These are phyloP conservation scores for Torulaspora maleeae DNA, from an alignment of 805 yeast species.

Conservation along the genomic window DNA sequence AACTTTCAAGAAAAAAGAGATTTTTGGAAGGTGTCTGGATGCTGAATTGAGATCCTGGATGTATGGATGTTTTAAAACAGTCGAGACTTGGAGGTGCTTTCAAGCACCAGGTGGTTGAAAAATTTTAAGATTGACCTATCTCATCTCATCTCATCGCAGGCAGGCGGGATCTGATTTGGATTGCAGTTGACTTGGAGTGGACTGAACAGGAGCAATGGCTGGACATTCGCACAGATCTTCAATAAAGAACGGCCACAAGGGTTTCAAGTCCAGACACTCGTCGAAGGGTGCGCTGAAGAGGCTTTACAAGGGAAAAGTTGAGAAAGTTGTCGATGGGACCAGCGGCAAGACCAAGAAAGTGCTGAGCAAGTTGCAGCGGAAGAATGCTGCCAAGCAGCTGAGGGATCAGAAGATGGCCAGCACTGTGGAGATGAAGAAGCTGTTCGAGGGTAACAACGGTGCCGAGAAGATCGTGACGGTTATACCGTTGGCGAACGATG, in stretches of 20 bases:
- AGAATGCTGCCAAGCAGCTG: conserved; percentile 71
- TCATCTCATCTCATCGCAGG: conserved; percentile 1
- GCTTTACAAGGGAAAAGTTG: conserved; percentile 80
- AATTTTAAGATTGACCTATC: conserved; percentile 16
- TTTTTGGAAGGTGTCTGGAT: neutral
- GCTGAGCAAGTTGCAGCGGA: conserved; percentile 58
- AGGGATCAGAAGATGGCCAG: conserved; percentile 65
- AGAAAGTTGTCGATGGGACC: conserved; percentile 49
- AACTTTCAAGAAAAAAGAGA: no score
- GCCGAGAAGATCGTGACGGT: conserved; percentile 82
- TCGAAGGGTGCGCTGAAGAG: conserved; percentile 84
- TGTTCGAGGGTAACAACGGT: conserved; percentile 76
- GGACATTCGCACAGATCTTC: conserved; percentile 84
- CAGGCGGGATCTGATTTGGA: no score
- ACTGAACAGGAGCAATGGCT: conserved; percentile 43
- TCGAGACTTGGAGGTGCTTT: neutral
- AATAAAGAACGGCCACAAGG: conserved; percentile 76
- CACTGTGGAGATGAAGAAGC: conserved; percentile 52
- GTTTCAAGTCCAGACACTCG: conserved; percentile 88
- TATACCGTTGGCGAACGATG: conserved; percentile 71
- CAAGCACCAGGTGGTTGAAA: conserved; percentile 5
- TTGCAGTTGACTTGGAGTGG: neutral
- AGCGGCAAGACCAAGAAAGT: conserved; percentile 36
- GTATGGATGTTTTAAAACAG: conserved; percentile 7
- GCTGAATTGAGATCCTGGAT: neutral